Evolutionary conservation across 768 basidiomycete species (phyloP).

Genomic region (Kwoniella pini): DNA sequence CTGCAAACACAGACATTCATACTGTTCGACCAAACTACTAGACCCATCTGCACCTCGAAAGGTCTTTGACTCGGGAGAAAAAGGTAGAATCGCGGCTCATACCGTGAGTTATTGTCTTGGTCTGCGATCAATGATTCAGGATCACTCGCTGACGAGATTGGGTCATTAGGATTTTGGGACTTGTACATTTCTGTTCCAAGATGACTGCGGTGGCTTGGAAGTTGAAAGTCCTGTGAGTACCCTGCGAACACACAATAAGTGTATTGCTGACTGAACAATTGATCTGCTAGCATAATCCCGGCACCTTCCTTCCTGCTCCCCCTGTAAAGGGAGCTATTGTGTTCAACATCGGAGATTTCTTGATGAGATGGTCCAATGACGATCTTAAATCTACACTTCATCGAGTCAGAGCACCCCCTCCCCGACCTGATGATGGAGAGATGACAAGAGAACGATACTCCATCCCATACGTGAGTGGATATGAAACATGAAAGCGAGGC

Average conservation of each 20-base stretch:
- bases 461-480: conserved; percentile 60
- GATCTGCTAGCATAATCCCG: conserved; percentile 46
- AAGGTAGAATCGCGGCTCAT: conserved; percentile 26
- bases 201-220: conserved; percentile 65
- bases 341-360: conserved; percentile 47
- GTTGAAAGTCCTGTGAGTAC: conserved; percentile 61
- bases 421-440: conserved; percentile 31
- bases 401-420: conserved; percentile 42
- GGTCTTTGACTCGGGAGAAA: conserved; percentile 24
- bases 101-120: conserved; percentile 12
- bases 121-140: no score
- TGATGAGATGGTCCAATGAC: conserved; percentile 48
- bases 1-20: no score
- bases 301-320: conserved; percentile 45
- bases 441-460: conserved; percentile 63
- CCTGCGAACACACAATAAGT: background rate
- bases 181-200: conserved; percentile 65
- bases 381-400: conserved; percentile 50
- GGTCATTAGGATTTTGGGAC: conserved; percentile 60
- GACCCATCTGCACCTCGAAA: conserved; percentile 25
- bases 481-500: no score
- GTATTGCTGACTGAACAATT: background rate
- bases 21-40: background rate
- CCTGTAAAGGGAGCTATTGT: conserved; percentile 51
- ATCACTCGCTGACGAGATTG: no score